Percentiles rank a stretch among this genome's conserved stretches.
phyloP scores from a whole-genome alignment of 2,329 filamentous ascomycete genomes.

The Exophiala phaeomuriformis region DNA sequence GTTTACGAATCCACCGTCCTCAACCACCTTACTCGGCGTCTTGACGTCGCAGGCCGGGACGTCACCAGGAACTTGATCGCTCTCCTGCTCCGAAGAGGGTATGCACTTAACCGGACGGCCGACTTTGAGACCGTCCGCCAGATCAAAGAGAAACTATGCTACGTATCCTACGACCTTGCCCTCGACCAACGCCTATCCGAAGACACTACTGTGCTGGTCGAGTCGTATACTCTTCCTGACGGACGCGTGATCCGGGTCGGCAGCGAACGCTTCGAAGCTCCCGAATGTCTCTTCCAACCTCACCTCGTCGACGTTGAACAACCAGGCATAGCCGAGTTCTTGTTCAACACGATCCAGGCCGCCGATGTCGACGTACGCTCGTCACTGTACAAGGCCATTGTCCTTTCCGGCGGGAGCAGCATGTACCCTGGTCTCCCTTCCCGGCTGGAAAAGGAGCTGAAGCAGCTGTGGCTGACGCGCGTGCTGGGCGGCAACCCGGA shows the following conservation, averaged over 20 bases:
- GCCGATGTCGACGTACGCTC: conserved; percentile 92
- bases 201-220: conserved; percentile 93
- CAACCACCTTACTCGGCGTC: conserved; percentile 86
- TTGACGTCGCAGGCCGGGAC: conserved; percentile 93
- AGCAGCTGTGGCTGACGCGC: conserved; percentile 94
- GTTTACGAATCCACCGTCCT: conserved; percentile 98
- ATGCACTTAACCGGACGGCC: conserved; percentile 93
- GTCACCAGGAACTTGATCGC: conserved; percentile 98
- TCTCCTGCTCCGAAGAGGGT: conserved; percentile 84
- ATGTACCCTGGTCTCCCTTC: conserved; percentile 98
- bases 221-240: conserved; percentile 95
- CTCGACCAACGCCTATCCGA: conserved; percentile 93
- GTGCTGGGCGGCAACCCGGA: conserved; percentile 88
- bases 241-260: conserved; percentile 93
- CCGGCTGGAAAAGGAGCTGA: conserved; percentile 93
- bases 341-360: conserved; percentile 97
- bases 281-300: conserved; percentile 96
- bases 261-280: conserved; percentile 94
- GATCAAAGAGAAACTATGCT: conserved; percentile 99
- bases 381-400: conserved; percentile 93
- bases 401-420: conserved; percentile 91
- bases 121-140: conserved; percentile 98
- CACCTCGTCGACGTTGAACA: conserved; percentile 97
- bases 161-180: conserved; percentile 96
- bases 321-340: conserved; percentile 89